Evolutionary conservation across 1,139 yeast species (phyloP).

Genomic region (Pichia sp.): DNA sequence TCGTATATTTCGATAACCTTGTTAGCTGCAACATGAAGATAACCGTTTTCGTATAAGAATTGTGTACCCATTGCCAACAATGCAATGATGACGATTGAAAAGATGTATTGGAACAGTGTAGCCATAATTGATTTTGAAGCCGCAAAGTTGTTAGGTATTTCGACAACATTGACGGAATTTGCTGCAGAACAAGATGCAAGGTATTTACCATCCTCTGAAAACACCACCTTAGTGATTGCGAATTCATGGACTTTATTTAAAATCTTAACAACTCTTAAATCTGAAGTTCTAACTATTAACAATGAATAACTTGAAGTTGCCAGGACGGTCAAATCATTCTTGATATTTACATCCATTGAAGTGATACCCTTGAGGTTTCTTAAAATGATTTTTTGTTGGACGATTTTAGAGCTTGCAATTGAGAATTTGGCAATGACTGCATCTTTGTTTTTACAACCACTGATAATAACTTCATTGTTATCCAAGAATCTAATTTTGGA

Average conservation of each 20-base stretch:
- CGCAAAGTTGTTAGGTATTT: constrained; percentile 54
- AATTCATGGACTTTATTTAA: constrained; percentile 68
- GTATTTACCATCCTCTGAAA: constrained; percentile 66
- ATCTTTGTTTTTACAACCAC: constrained; percentile 53
- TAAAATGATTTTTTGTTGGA: constrained; percentile 45
- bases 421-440: constrained; percentile 44
- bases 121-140: constrained; percentile 45
- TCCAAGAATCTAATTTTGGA: constrained; percentile 61
- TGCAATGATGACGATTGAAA: constrained; percentile 46
- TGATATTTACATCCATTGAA: constrained; percentile 53
- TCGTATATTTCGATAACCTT: constrained; percentile 42
- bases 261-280: constrained; percentile 48
- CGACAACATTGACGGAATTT: constrained; percentile 63
- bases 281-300: constrained; percentile 49
- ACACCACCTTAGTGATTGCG: constrained; percentile 74
- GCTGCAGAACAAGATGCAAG: constrained; percentile 84
- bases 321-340: constrained; percentile 55
- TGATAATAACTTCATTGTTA: constrained; percentile 51
- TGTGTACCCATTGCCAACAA: constrained; percentile 39
- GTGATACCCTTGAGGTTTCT: constrained; percentile 64
- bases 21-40: constrained; percentile 33
- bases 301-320: constrained; percentile 79
- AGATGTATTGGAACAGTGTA: constrained; percentile 44
- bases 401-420: constrained; percentile 41
- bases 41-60: constrained; percentile 38